Conservation (phyloP, 2,329 filamentous ascomycete species). For the Ophiognomonia clavigignenti-juglandacearum region DNA sequence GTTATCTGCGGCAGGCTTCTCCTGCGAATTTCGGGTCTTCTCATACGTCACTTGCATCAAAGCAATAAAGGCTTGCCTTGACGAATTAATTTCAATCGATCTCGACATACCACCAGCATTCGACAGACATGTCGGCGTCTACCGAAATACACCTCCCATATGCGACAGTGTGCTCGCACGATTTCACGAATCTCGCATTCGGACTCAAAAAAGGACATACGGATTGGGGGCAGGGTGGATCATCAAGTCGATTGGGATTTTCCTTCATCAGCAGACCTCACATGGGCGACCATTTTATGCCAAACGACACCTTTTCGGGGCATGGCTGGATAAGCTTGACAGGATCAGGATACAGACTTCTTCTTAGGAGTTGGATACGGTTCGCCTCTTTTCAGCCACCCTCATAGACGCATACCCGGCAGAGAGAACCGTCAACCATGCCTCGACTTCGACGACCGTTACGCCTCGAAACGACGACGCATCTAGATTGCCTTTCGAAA, state of each 20-base stretch:
- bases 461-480: conserved; percentile 17
- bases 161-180: conserved; percentile 10
- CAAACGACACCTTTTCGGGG: conserved; percentile 16
- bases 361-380: conserved; percentile 5
- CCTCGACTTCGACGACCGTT: conserved; percentile 17
- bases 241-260: conserved; percentile 12
- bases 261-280: conserved; percentile 16
- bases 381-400: conserved; percentile 12
- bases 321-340: conserved; percentile 17
- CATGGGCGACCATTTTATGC: conserved; percentile 19
- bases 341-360: conserved; percentile 12
- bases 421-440: conserved; percentile 13
- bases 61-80: neutral
- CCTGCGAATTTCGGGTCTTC: conserved; percentile 1
- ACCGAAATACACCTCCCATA: conserved; percentile 4
- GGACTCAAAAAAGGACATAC: conserved; percentile 1
- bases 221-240: conserved; percentile 2
- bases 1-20: neutral
- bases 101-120: conserved; percentile 10
- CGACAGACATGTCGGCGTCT: conserved; percentile 8
- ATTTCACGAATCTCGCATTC: conserved; percentile 14
- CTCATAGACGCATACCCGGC: conserved; percentile 11
- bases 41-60: conserved; percentile 6
- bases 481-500: conserved; percentile 18
- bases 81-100: conserved; percentile 12